These are phyloP conservation scores for Taphrina flavorubra DNA, from an alignment of 1,139 yeast genomes.

Conservation along the genomic window DNA sequence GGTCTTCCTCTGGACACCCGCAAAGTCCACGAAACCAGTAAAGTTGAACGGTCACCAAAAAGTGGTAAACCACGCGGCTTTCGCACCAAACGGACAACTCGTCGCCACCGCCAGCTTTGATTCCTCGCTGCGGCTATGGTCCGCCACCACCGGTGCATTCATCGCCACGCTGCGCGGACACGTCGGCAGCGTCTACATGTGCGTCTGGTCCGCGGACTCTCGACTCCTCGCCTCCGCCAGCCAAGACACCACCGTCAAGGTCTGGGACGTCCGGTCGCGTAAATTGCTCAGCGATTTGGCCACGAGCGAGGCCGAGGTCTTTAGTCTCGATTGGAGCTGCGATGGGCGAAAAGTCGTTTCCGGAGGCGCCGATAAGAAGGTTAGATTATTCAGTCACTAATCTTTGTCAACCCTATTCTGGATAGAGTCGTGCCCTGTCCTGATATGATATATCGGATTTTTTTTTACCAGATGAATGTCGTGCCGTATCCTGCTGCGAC, in stretches of 20 bases:
- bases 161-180: slow-evolving; percentile 92
- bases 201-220: slow-evolving; percentile 98
- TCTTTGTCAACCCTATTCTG: too few relatives aligned
- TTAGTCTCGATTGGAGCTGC: slow-evolving; percentile 96
- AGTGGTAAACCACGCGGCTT: slow-evolving; percentile 91
- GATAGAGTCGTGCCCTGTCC: too few relatives aligned
- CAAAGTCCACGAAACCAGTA: slow-evolving; percentile 74
- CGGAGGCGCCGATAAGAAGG: slow-evolving; percentile 96
- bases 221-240: slow-evolving; percentile 89
- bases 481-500: slow-evolving; percentile 42
- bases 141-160: slow-evolving; percentile 91
- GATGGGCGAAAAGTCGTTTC: slow-evolving; percentile 93
- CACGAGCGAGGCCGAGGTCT: slow-evolving; percentile 94
- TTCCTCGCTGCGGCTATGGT: slow-evolving; percentile 94
- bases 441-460: too few relatives aligned
- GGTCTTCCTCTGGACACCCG: slow-evolving; percentile 92
- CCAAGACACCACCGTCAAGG: slow-evolving; percentile 94
- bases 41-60: slow-evolving; percentile 98
- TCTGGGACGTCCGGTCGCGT: slow-evolving; percentile 90
- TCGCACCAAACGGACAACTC: slow-evolving; percentile 92
- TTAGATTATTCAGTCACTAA: slow-evolving; percentile 87
- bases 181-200: slow-evolving; percentile 96
- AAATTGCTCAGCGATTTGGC: slow-evolving; percentile 88
- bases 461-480: slow-evolving; percentile 24
- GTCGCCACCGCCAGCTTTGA: slow-evolving; percentile 95